Evolutionary conservation across 805 yeast species (phyloP).

Genomic region (Groenewaldozyma salmanticensis): DNA sequence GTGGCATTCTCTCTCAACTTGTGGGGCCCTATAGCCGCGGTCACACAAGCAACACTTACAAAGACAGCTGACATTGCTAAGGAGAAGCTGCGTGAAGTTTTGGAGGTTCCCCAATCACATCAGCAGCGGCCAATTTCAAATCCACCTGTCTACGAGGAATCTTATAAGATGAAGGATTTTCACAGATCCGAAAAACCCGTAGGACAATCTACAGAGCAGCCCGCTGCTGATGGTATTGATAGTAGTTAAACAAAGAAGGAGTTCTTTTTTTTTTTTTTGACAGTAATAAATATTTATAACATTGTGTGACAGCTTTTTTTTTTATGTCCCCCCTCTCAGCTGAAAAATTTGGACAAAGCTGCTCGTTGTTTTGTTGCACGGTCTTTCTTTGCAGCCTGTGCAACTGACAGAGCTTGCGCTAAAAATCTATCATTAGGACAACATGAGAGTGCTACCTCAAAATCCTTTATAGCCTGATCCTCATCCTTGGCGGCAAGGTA

Average conservation of each 20-base stretch:
- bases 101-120: conserved; percentile 54
- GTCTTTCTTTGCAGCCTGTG: conserved; percentile 41
- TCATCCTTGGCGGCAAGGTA: conserved; percentile 52
- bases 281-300: too few relatives aligned
- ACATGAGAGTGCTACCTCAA: conserved; percentile 52
- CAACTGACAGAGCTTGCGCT: conserved; percentile 50
- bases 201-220: too few relatives aligned
- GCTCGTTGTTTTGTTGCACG: conserved; percentile 39
- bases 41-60: conserved; percentile 47
- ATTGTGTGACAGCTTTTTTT: too few relatives aligned
- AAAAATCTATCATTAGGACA: conserved; percentile 71
- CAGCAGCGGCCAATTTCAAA: too few relatives aligned
- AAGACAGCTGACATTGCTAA: conserved; percentile 51
- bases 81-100: conserved; percentile 47
- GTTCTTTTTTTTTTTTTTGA: too few relatives aligned
- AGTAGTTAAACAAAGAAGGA: too few relatives aligned
- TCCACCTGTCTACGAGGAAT: too few relatives aligned
- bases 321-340: too few relatives aligned
- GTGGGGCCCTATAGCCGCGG: conserved; percentile 63
- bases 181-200: too few relatives aligned
- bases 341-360: conserved; percentile 33
- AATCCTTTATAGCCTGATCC: conserved; percentile 56
- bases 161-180: too few relatives aligned
- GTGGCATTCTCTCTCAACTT: conserved; percentile 61
- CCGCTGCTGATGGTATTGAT: too few relatives aligned